phyloP scores from a whole-genome alignment of 1,139 yeast species.

The Protomyces arabidopsidicola region DNA sequence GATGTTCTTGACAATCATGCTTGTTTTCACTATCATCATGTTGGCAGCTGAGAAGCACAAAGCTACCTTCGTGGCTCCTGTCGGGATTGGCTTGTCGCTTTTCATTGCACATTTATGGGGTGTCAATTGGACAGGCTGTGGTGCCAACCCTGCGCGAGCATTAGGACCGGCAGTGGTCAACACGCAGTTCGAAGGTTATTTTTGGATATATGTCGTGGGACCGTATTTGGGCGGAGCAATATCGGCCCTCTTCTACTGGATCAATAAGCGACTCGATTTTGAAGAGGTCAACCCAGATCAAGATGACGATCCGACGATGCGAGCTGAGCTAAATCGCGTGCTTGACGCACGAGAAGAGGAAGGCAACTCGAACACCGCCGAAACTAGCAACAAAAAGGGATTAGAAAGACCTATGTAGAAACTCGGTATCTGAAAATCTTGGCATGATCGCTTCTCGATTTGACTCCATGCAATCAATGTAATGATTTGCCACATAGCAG shows the following conservation, averaged over 20 bases:
- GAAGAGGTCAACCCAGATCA: constrained; percentile 18
- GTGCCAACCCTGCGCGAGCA: constrained; percentile 85
- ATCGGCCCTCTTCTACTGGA: constrained; percentile 14
- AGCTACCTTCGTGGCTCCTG: constrained; percentile 24
- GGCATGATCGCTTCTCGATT: too few relatives aligned
- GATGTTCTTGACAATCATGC: constrained; percentile 62
- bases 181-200: constrained; percentile 67
- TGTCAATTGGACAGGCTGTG: constrained; percentile 83
- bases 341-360: constrained; percentile 5
- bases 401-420: too few relatives aligned
- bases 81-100: constrained; percentile 55
- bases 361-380: not conserved
- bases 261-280: constrained; percentile 18
- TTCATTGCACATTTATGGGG: constrained; percentile 77
- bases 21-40: constrained; percentile 73
- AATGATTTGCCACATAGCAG: too few relatives aligned
- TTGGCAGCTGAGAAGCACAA: constrained; percentile 74
- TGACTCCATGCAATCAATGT: too few relatives aligned
- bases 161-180: constrained; percentile 79
- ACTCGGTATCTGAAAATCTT: too few relatives aligned
- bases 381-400: too few relatives aligned
- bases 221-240: constrained; percentile 29
- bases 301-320: constrained; percentile 25
- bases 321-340: constrained; percentile 6
- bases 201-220: constrained; percentile 71